These are phyloP conservation scores for Saccharomycopsis vini DNA, from an alignment of 805 yeast genomes.

Conservation along the genomic window DNA sequence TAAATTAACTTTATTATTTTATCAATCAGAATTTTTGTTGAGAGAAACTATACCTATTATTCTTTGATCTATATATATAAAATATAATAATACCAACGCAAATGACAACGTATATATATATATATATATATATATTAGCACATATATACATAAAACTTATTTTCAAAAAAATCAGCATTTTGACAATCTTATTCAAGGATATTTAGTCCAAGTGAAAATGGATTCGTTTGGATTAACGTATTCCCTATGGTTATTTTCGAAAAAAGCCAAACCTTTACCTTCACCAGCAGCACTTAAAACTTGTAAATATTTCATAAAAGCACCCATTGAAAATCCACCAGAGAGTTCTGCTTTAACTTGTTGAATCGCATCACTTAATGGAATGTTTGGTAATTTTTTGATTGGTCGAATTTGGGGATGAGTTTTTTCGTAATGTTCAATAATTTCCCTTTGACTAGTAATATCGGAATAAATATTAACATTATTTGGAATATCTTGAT, in stretches of 20 bases:
- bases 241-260: conserved; percentile 30
- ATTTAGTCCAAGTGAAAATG: conserved; percentile 36
- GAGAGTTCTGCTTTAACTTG: conserved; percentile 20
- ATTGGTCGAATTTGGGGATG: conserved; percentile 19
- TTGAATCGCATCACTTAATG: conserved; percentile 27
- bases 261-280: conserved; percentile 31
- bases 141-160: too few species aligned
- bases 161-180: too few species aligned
- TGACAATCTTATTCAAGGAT: not conserved
- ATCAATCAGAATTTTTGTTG: too few species aligned
- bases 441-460: conserved; percentile 32
- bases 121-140: too few species aligned
- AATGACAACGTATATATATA: too few species aligned
- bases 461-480: conserved; percentile 35
- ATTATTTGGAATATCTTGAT: conserved; percentile 32
- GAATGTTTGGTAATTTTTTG: conserved; percentile 9
- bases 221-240: conserved; percentile 37
- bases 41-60: too few species aligned
- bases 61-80: too few species aligned
- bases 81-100: too few species aligned
- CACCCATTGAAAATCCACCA: conserved; percentile 26
- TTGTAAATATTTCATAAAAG: conserved; percentile 33
- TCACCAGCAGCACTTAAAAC: conserved; percentile 31
- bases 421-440: conserved; percentile 32
- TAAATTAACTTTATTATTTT: too few species aligned